phyloP scores from a whole-genome alignment of 164 flowering plant genomes.

The Umbilicus rupestris region DNA sequence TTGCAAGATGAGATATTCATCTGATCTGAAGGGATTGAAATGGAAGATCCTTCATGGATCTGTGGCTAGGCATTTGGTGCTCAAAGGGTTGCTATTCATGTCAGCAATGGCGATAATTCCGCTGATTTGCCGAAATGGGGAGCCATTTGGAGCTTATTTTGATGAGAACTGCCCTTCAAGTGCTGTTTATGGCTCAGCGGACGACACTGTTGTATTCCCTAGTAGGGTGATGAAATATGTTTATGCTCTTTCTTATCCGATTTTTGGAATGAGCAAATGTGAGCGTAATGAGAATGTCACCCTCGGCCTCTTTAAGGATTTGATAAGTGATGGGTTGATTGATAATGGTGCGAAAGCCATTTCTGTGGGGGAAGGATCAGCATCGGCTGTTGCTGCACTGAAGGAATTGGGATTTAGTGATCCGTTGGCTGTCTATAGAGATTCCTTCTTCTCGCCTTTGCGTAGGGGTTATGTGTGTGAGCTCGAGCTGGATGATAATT shows the following conservation, averaged over 20 bases:
- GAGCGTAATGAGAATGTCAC: conserved; percentile 29
- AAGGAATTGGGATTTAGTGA: conserved; percentile 41
- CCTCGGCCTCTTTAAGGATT: conserved; percentile 35
- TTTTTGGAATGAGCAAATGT: conserved; percentile 17
- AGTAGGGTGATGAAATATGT: conserved; percentile 20
- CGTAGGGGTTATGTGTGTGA: conserved; percentile 32
- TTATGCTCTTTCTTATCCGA: conserved; percentile 14
- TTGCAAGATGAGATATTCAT: conserved; percentile 9
- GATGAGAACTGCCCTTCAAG: conserved; percentile 21
- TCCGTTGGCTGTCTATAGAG: conserved; percentile 26
- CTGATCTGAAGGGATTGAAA: conserved; percentile 36
- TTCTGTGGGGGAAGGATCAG: conserved; percentile 69
- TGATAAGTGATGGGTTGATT: conserved; percentile 46
- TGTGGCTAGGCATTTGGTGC: conserved; percentile 35
- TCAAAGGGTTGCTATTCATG: conserved; percentile 35
- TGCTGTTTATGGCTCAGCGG: conserved; percentile 11
- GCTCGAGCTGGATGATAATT: conserved; percentile 42
- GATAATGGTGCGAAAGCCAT: conserved; percentile 36
- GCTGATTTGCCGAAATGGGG: conserved; percentile 21
- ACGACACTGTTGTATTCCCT: conserved; percentile 6
- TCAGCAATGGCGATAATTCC: conserved; percentile 39
- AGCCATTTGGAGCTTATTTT: conserved; percentile 14
- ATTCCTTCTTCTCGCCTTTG: conserved; percentile 35
- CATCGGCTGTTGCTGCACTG: conserved; percentile 36
- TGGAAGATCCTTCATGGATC: conserved; percentile 45